These are phyloP conservation scores for Ascochyta lentis DNA, from an alignment of 2,329 filamentous ascomycete genomes.

Conservation along the genomic window DNA sequence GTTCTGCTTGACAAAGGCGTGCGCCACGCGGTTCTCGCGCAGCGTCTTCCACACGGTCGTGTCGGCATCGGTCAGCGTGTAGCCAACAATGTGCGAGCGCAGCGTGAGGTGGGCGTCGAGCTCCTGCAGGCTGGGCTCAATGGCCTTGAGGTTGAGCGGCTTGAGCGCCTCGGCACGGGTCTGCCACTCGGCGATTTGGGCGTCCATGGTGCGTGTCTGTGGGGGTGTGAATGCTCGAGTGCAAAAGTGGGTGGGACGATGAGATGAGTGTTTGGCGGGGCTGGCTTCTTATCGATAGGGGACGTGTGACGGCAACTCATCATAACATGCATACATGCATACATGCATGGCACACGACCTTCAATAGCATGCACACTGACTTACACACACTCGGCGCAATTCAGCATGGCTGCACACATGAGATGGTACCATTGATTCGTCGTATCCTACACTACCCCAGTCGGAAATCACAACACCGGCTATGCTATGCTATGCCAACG, in stretches of 20 bases:
- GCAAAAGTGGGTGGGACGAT: conserved; percentile 22
- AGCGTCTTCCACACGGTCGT: conserved; percentile 83
- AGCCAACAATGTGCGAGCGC: conserved; percentile 84
- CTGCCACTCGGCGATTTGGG: conserved; percentile 62
- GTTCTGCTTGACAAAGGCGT: conserved; percentile 80
- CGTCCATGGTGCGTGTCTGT: conserved; percentile 37
- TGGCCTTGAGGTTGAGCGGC: conserved; percentile 78
- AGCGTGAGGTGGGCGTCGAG: conserved; percentile 89
- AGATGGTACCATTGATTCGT: background rate
- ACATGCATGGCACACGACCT: too few relatives aligned
- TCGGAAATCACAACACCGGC: conserved; percentile 4
- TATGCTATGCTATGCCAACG: conserved; percentile 10
- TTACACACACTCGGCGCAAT: too few relatives aligned
- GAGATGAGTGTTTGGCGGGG: conserved; percentile 18
- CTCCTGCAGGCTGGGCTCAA: conserved; percentile 75
- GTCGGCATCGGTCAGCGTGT: conserved; percentile 78
- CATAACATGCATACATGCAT: too few relatives aligned
- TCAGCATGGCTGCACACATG: too few relatives aligned
- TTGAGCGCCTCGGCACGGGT: conserved; percentile 60
- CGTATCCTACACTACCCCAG: conserved; percentile 5
- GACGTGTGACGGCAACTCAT: too few relatives aligned
- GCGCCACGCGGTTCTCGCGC: conserved; percentile 82
- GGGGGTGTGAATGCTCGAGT: background rate
- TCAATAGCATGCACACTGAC: too few relatives aligned
- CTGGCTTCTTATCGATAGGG: conserved; percentile 11